Conservation (phyloP, 2,329 filamentous ascomycete species). For the Penicillium sumatraense region DNA sequence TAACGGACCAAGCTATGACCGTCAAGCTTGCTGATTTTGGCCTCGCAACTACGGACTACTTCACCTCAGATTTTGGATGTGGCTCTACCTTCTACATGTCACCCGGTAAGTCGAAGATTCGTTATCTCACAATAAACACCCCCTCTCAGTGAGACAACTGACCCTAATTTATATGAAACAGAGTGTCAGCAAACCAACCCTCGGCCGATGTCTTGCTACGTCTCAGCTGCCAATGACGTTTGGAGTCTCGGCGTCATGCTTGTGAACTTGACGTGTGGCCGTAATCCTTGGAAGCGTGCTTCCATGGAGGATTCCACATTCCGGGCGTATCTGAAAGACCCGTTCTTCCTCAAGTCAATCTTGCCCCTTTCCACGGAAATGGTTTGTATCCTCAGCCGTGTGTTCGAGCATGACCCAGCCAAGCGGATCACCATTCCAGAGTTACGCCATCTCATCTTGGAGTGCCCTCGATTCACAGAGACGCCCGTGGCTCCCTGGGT, state of each 20-base stretch:
- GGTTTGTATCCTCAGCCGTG: slow-evolving; percentile 81
- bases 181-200: slow-evolving; percentile 85
- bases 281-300: slow-evolving; percentile 98
- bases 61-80: slow-evolving; percentile 94
- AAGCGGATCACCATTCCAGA: slow-evolving; percentile 81
- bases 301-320: slow-evolving; percentile 94
- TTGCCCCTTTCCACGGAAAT: slow-evolving; percentile 88
- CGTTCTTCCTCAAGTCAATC: slow-evolving; percentile 88
- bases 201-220: slow-evolving; percentile 76
- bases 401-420: slow-evolving; percentile 85
- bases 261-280: slow-evolving; percentile 95
- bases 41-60: slow-evolving; percentile 80
- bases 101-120: slow-evolving; percentile 71
- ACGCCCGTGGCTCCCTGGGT: slow-evolving; percentile 45
- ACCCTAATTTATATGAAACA: slow-evolving; percentile 49
- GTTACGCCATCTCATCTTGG: slow-evolving; percentile 74
- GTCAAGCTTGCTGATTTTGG: slow-evolving; percentile 98
- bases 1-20: slow-evolving; percentile 83
- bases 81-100: slow-evolving; percentile 99
- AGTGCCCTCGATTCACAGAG: slow-evolving; percentile 73
- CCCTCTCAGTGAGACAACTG: slow-evolving; percentile 4
- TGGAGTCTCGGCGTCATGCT: slow-evolving; percentile 98
- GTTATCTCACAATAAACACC: slow-evolving; percentile 9
- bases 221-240: slow-evolving; percentile 92
- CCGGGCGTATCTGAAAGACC: slow-evolving; percentile 82